Conservation (phyloP, 1,284 basidiomycete species). For the Boletellus deceptivus region DNA sequence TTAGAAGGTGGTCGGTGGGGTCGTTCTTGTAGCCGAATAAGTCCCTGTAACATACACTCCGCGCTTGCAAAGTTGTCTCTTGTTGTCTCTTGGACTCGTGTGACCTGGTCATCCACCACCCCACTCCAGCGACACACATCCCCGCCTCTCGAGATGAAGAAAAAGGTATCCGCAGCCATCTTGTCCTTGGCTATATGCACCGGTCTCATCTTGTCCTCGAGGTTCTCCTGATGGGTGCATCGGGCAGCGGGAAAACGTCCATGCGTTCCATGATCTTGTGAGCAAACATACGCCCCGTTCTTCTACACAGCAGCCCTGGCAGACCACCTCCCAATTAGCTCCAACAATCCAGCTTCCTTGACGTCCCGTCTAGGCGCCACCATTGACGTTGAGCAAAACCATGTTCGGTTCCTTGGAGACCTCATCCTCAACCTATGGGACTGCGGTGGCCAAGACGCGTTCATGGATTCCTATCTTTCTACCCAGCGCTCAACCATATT, state of each 20-base stretch:
- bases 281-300: conserved; percentile 31
- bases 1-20: conserved; percentile 74
- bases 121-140: background rate
- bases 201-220: conserved; percentile 27
- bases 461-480: conserved; percentile 95
- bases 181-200: background rate
- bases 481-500: conserved; percentile 92
- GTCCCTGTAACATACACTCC: conserved; percentile 15
- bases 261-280: conserved; percentile 99
- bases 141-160: conserved; percentile 43
- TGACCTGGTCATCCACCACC: background rate
- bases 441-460: conserved; percentile 96
- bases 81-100: background rate
- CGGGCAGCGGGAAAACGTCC: conserved; percentile 88
- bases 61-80: background rate
- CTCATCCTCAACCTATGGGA: conserved; percentile 96
- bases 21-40: conserved; percentile 45
- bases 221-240: conserved; percentile 95
- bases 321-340: conserved; percentile 47
- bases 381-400: conserved; percentile 97
- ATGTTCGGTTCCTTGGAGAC: conserved; percentile 94
- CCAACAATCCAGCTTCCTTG: conserved; percentile 90
- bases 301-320: background rate
- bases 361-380: conserved; percentile 93
- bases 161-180: conserved; percentile 25